A percentile compares a stretch with the other conserved stretches of the same genome.
These are phyloP conservation scores for Blepharisma japonicum DNA, from an alignment of 73 alveolate genomes.

Conservation along the genomic window DNA sequence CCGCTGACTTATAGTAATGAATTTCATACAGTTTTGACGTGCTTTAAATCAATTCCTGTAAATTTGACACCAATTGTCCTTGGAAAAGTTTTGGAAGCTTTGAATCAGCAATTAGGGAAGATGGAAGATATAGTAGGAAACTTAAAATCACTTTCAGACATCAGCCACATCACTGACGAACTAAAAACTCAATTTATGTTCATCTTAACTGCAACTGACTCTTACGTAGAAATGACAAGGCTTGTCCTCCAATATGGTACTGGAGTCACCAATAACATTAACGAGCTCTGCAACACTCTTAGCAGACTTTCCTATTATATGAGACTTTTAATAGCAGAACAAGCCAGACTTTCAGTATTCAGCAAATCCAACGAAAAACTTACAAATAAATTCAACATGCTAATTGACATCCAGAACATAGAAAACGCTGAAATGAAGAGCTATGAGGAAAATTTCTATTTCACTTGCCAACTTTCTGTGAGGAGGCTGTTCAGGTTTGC, in stretches of 20 bases:
- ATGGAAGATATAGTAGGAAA: background rate
- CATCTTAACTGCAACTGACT: background rate
- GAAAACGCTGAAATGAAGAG: conserved; percentile 12
- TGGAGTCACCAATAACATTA: background rate
- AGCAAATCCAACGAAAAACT: background rate
- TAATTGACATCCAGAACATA: background rate
- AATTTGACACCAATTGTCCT: background rate
- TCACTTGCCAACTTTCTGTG: conserved; percentile 24
- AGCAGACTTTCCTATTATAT: background rate
- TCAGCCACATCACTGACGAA: background rate
- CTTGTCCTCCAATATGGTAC: background rate
- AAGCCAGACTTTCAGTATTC: background rate
- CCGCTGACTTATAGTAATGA: background rate
- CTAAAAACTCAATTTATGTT: background rate
- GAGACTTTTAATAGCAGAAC: conserved; percentile 12
- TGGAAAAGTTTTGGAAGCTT: background rate
- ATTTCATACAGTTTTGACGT: background rate
- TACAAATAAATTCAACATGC: background rate
- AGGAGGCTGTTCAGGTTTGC: conserved; percentile 18
- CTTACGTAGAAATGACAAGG: background rate
- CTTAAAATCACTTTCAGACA: background rate
- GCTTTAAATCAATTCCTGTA: background rate
- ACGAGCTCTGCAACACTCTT: background rate
- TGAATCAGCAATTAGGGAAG: background rate
- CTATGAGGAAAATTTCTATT: background rate